Evolutionary conservation across 2,329 filamentous ascomycete genomes (phyloP), one percentile per base, ranked within the genome.

Genomic region (Myriosclerotinia curreyana): DNA sequence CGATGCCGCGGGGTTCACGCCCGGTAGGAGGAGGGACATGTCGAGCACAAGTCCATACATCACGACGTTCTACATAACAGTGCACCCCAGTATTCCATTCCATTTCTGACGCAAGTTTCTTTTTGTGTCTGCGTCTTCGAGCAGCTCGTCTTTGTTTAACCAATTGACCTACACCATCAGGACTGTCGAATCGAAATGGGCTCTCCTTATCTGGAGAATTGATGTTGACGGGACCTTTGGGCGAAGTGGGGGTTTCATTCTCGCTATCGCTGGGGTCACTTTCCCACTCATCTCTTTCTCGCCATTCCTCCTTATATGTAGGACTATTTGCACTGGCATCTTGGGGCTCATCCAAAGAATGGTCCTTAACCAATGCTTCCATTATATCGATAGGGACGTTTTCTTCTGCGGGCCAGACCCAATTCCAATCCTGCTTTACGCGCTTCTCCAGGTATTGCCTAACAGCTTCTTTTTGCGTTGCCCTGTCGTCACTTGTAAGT

Each of bases 31-130:
- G 60, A 20, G 64, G 34, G 44, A 82, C 83, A 14, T 79, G 82
- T 67, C 83, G 83, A 40, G 92, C 93, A 40, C 90, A 88, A 0
- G 92, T 94, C 94, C 94, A 98, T 8, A 86, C 87, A 77, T 96
- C 86, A 56, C 93, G 83, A 65, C 91, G 82, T 38, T 87, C 84
- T 65, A 87, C 84, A 77, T 91, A 98, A 74, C 89, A 89, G n/a
- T 86, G 83, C 64, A 97, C 75, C 0, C 94, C 94, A 46, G 88
- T 81, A 71, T 97, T 98, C 87, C 90, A 96, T 38, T 79, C 75
- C 77, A 86, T 83, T 77, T 91, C 88, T 64, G 86, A 84, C 66
- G 84, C 82, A 58, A 85, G 74, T 56, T 80, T 82, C 69, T 80
- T 83, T 55, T 70, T 75, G 25, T 74, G 61, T 71, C 77, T 34